These are phyloP conservation scores for Scheffersomyces cryptocercus DNA, from an alignment of 1,139 yeast species.

Conservation along the genomic window DNA sequence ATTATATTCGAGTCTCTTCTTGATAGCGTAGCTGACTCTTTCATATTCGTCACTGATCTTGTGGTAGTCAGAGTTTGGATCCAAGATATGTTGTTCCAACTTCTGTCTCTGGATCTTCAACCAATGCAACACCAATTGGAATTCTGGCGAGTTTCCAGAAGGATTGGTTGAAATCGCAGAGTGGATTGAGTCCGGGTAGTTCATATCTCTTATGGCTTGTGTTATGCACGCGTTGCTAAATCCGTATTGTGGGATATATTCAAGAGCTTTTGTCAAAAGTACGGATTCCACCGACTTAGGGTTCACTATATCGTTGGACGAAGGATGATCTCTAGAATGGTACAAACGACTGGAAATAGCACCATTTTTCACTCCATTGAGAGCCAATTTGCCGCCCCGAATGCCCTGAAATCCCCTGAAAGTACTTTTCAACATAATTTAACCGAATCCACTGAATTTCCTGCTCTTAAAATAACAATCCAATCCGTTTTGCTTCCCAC, in stretches of 20 bases:
- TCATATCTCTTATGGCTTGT: conserved; percentile 59
- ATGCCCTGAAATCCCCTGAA: no score
- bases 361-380: no score
- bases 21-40: conserved; percentile 54
- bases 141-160: conserved; percentile 36
- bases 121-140: conserved; percentile 51
- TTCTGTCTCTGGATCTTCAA: conserved; percentile 37
- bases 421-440: no score
- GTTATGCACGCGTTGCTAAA: conserved; percentile 63
- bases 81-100: conserved; percentile 31
- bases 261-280: conserved; percentile 37
- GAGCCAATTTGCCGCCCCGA: no score
- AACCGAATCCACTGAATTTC: no score
- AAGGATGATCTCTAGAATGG: conserved; percentile 40
- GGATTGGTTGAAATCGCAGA: conserved; percentile 48
- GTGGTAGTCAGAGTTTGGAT: conserved; percentile 28
- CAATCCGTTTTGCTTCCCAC: no score
- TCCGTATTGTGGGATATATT: conserved; percentile 67
- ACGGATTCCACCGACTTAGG: conserved; percentile 31
- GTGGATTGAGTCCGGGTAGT: conserved; percentile 66
- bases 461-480: no score
- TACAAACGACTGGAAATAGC: conserved; percentile 14
- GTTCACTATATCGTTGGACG: conserved; percentile 34
- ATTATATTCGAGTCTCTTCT: conserved; percentile 65
- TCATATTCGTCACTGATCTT: conserved; percentile 52